Base-by-base conservation (phyloP, 345 rosid species). In the Cardamine occulta region DNA sequence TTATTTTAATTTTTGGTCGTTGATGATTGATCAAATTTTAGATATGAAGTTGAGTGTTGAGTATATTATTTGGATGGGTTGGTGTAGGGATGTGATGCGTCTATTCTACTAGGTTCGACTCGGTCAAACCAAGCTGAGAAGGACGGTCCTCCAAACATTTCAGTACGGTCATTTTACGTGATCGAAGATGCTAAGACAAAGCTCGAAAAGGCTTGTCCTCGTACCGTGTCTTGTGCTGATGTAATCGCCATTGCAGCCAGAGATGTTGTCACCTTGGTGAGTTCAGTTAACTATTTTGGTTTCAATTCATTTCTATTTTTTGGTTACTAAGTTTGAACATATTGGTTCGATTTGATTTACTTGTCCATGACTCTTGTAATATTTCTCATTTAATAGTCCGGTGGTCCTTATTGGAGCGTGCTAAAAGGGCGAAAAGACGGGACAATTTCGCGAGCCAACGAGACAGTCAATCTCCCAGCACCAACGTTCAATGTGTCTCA, bases 391-490 rank as follows among this genome's bases (percentile, higher is more conserved):
- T 34, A 42, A 42, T 70, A 90, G 97, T 82, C 92, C 2, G 91
- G 96, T 79, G 98, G 96, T 19, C 92, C 97, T 2, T 72, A 70
- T 1, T 88, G 96, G 97, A 74, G 70, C 47, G 91, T 87, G 8
- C 82, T 80, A 0, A 91, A 91, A 81, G 96, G 98, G 58, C 79
- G 96, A 63, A 90, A 89, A 83, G 98, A 90, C 64, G 97, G 98
- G 49, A 85, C 87, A 19, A 57, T 82, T 19, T 93, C 97, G 0
- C 85, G 53, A 72, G 93, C 93, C 45, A 81, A 65, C 10, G 95
- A 89, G 26, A 90, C 97, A 2, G 40, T 73, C 19, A 86, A 81
- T 74, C 80, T 93, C 72, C 97, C 97, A 49, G 85, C 87, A 21
- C 97, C 98, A 75, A 84, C 84, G 14, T 86, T 86, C 82, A 88